Conservation (phyloP, 2,329 filamentous ascomycete species). For the Pseudopithomyces chartarum region DNA sequence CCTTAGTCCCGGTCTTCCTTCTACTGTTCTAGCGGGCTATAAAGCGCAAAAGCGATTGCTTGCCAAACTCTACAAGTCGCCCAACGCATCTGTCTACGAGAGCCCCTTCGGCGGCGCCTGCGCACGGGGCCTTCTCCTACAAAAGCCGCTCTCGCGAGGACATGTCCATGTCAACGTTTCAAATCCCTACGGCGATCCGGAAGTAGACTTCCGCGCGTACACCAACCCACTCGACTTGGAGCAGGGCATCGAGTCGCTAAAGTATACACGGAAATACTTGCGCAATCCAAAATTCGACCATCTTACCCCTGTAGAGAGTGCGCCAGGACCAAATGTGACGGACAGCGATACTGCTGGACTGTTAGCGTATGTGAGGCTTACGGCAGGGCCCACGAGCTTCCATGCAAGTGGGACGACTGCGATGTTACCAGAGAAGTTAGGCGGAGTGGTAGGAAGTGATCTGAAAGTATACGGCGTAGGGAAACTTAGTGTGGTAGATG, state of each 20-base stretch:
- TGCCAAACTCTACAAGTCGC: slow-evolving; percentile 23
- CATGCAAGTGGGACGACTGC: slow-evolving; percentile 22
- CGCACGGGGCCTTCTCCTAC: slow-evolving; percentile 21
- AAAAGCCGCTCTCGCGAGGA: slow-evolving; percentile 39
- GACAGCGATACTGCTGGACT: background rate
- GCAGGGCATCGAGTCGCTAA: slow-evolving; percentile 40
- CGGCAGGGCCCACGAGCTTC: background rate
- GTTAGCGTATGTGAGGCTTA: slow-evolving; percentile 2
- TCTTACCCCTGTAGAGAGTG: slow-evolving; percentile 38
- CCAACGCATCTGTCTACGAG: slow-evolving; percentile 38
- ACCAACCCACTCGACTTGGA: slow-evolving; percentile 43
- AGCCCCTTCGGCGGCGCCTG: slow-evolving; percentile 19
- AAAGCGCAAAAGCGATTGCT: slow-evolving; percentile 8
- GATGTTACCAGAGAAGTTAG: slow-evolving; percentile 34
- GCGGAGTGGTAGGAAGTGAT: slow-evolving; percentile 31
- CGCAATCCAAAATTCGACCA: slow-evolving; percentile 34
- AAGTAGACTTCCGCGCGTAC: slow-evolving; percentile 41
- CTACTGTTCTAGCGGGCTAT: background rate
- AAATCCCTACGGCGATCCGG: slow-evolving; percentile 36
- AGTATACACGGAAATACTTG: slow-evolving; percentile 42
- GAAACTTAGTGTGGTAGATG: slow-evolving; percentile 38
- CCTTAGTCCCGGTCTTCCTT: background rate
- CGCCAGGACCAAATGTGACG: slow-evolving; percentile 20
- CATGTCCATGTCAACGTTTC: slow-evolving; percentile 43
- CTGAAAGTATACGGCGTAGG: slow-evolving; percentile 31